Base-by-base conservation (phyloP, 2,329 filamentous ascomycete species). In the Aspergillus novofumigatus region DNA sequence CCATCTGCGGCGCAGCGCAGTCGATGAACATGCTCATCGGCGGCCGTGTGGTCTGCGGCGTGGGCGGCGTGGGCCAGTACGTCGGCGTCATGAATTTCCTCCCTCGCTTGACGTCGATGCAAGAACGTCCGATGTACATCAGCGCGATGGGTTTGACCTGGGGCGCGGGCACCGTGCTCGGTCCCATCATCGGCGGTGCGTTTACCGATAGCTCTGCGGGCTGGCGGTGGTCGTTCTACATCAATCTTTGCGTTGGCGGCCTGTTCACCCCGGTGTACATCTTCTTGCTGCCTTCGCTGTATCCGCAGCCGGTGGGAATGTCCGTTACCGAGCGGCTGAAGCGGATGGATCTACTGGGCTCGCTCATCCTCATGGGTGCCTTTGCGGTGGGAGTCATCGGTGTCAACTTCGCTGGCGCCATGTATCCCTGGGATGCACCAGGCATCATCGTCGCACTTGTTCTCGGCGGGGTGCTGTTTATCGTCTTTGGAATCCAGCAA, bases 161-260 rank as follows among this genome's bases (percentile, higher is more conserved):
- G 72, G 72, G 72, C 10, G 17, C 68, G 10, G 74, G 74, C 7
- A 67, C 65, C 14, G 64, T 75, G 10, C 62, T 75, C 0, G 74
- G 74, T 7, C 75, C 73, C 0, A 62, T 62, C 20, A 51, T 62
- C 10, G 54, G 57, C 23, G 53, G 55, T 9, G 60, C 51, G 21
- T 62, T 62, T 28, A 56, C 52, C 20, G 52, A 55, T 17, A 59
- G 55, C 41, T 52, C 52, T n/a, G 57, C 55, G 21, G 45, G 45
- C 11, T 74, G 71, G 71, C 63, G 67, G 49, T 73, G 68, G 69
- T 75, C 72, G 1, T 81, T 82, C 63, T 86, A 86, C 62, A 79
- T 86, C 69, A 86, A 85, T 61, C 72, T 85, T 0, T 67, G 74
- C 32, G 68, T 80, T 49, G 74, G 80, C 0, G 81, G 71, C 8